A percentile compares a stretch with the other conserved stretches of the same genome.
Evolutionary conservation across 1,284 basidiomycete genomes (phyloP).

Genomic region (Ceratobasidium sp.): DNA sequence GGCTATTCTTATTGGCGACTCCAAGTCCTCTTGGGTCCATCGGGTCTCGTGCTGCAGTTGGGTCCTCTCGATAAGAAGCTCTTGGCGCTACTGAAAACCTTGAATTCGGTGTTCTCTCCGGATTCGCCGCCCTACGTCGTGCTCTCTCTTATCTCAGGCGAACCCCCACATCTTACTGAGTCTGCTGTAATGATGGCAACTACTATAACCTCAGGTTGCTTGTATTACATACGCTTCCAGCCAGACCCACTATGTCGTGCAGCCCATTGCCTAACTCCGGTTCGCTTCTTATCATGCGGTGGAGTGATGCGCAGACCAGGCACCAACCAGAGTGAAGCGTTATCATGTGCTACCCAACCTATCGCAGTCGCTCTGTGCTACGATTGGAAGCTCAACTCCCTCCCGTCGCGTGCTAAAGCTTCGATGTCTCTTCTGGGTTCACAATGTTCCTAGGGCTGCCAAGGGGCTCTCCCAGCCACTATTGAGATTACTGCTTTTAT

Average conservation of each 20-base stretch:
- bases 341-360: slow-evolving; percentile 45
- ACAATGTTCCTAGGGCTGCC: slow-evolving; percentile 24
- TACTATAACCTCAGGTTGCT: neutral
- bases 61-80: slow-evolving; percentile 29
- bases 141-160: neutral
- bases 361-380: slow-evolving; percentile 21
- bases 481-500: slow-evolving; percentile 10
- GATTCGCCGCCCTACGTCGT: neutral
- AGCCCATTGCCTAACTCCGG: slow-evolving; percentile 38
- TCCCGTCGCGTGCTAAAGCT: slow-evolving; percentile 26
- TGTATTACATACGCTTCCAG: neutral
- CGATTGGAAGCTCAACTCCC: slow-evolving; percentile 39
- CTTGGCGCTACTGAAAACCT: slow-evolving; percentile 7
- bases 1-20: slow-evolving; percentile 1
- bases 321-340: slow-evolving; percentile 32
- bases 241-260: no score
- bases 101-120: neutral
- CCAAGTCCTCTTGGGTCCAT: neutral
- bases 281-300: slow-evolving; percentile 19
- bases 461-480: slow-evolving; percentile 28
- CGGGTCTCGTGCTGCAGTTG: slow-evolving; percentile 21
- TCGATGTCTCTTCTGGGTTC: slow-evolving; percentile 10
- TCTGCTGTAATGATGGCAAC: neutral
- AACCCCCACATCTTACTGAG: neutral
- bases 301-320: slow-evolving; percentile 28